Percentiles rank a stretch among this genome's conserved stretches.
Evolutionary conservation across 2,329 filamentous ascomycete genomes (phyloP).

Genomic region (Chrysoporthe deuterocubensis): DNA sequence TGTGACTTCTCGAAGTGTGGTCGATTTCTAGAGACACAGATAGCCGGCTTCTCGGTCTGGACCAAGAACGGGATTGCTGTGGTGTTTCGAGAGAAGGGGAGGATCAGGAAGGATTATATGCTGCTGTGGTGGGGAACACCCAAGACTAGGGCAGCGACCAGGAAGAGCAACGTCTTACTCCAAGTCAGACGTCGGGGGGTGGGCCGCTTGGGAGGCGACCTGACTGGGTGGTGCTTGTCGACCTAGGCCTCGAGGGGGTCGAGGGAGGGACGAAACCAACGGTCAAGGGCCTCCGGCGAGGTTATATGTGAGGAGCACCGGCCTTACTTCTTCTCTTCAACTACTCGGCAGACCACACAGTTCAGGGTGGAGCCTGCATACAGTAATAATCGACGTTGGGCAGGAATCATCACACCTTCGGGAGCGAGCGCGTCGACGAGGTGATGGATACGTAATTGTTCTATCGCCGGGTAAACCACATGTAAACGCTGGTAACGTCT

Average conservation of each 20-base stretch:
- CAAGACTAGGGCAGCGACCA: not conserved
- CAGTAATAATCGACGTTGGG: conserved; percentile 6
- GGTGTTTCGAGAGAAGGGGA: not conserved
- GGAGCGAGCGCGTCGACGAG: not conserved
- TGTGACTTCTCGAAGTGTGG: not conserved
- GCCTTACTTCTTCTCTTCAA: not conserved
- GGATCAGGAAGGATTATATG: not conserved
- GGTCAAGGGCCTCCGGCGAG: not conserved
- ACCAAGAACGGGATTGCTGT: not conserved
- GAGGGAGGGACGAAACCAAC: not conserved
- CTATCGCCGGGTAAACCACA: not conserved
- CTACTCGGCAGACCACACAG: not conserved
- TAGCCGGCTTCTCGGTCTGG: not conserved
- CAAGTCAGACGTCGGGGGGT: not conserved
- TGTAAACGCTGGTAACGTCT: not conserved
- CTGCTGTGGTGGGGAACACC: conserved; percentile 1
- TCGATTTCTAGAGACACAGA: not conserved
- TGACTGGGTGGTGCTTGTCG: not conserved
- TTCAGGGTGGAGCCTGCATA: not conserved
- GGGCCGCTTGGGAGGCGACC: conserved; percentile 1
- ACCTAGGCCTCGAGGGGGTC: not conserved
- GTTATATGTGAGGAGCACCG: not conserved
- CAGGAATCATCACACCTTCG: conserved; percentile 4
- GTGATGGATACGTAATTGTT: not conserved
- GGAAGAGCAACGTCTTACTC: not conserved